phyloP scores from a whole-genome alignment of 164 flowering plant species.

The Saururus chinensis region DNA sequence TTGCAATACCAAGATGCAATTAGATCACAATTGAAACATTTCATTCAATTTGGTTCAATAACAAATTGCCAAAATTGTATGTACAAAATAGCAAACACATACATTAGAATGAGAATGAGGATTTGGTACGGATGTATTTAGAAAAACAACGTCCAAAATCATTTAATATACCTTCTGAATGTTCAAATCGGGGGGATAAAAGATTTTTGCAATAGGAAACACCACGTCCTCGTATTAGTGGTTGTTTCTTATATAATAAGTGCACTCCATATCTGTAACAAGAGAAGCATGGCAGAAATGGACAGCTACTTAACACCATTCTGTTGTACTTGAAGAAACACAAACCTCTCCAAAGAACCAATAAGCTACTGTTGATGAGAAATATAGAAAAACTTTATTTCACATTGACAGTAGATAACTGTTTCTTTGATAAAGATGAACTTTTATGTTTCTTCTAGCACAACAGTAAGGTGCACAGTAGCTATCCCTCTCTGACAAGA shows the following conservation, averaged over 20 bases:
- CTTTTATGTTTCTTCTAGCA: constrained; percentile 30
- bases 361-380: constrained; percentile 17
- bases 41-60: background rate
- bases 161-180: constrained; percentile 55
- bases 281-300: constrained; percentile 16
- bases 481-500: constrained; percentile 27
- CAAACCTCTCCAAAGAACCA: constrained; percentile 22
- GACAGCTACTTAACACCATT: constrained; percentile 41
- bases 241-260: constrained; percentile 65
- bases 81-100: background rate
- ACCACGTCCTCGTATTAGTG: constrained; percentile 86
- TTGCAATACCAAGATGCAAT: constrained; percentile 6
- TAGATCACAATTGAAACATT: background rate
- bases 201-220: constrained; percentile 99
- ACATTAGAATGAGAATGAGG: too few relatives aligned
- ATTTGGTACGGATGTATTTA: background rate
- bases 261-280: constrained; percentile 83
- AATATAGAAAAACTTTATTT: background rate
- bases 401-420: constrained; percentile 15
- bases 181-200: constrained; percentile 94
- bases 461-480: constrained; percentile 38
- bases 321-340: constrained; percentile 34
- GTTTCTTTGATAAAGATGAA: constrained; percentile 18
- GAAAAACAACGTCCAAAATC: background rate
- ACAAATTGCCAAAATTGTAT: background rate